Evolutionary conservation across 208 protist species (phyloP), one percentile per base, ranked within the genome.

Genomic region (Phytomonas francai): DNA sequence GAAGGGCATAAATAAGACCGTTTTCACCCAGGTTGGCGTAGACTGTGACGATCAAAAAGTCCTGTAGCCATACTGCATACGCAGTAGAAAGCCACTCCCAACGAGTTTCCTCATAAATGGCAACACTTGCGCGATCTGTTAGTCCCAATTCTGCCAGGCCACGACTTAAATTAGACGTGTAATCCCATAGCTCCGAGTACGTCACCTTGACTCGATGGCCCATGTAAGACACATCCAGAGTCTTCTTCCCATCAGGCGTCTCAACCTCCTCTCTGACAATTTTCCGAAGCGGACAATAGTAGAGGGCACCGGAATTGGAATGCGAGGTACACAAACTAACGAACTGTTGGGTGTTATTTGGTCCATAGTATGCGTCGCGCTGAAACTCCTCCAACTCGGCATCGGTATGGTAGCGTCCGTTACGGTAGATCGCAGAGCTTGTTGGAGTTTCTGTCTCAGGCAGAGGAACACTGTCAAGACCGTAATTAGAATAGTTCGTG

Each of bases 21-120:
- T 91, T 83, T 7, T 88, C 74, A 59, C 89, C 92, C 11, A 97
- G 79, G 65, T 93, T 97, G 12, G 92, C 80, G 67, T 95, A 97
- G 2, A 92, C 86, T 0, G 92, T 95, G 1, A 79, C 79, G 11
- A 64, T 80, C 25, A 93, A 65, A 74, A 93, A 83, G 8, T 65
- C 72, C 34, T 88, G 85, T 28, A 84, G 74, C 87, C 87, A 94
- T 49, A 83, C 65, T 33, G 82, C 83, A 29, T 85, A 67, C 64
- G 87, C 73, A 5, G 76, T 81, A 29, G 73, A 79, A 31, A 92
- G 73, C 88, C 90, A 95, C 77, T 95, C 87, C 85, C 86, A 95
- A 67, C 90, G 87, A n/a, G 90, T 96, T 8, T 96, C 88, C 34
- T 92, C 85, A 68, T 87, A 96, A 2, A 96, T 70, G 9, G 77